Evolutionary conservation across 2,329 filamentous ascomycete genomes (phyloP), one percentile per base, ranked within the genome.

Genomic region (Fusarium protoensiforme): DNA sequence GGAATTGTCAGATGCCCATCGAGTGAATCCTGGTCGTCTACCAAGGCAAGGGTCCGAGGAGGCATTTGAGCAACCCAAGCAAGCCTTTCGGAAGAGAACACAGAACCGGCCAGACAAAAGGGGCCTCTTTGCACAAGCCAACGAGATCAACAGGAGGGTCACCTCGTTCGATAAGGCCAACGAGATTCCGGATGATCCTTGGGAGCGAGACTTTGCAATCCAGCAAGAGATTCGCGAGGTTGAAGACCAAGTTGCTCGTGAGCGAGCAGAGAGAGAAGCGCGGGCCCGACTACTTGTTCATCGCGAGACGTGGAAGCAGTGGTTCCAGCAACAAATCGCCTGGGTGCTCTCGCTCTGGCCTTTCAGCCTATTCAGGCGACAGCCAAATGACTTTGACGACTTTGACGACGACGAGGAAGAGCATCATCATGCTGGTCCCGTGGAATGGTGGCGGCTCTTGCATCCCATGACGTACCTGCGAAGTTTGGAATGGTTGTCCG

Each of bases 401-500:
- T n/a, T 48, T 7, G 46, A 75, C 10, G 65, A 76, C 29, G 67
- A 69, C 0, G 68, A 68, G 1, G 58, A 66, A 1, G 65, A 73
- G 4, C 62, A 54, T 10, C 48, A 69, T 18, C 22, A 69, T 16
- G 71, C 65, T 5, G 68, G 53, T 5, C 68, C 65, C 14, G 58
- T 64, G 22, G 65, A 77, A 36, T 79, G 78, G 73, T 74, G 75
- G 69, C 74, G 74, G 20, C 67, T 82, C 4, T 56, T 81, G 5
- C 77, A 81, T 31, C 82, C 81, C 0, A 71, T 76, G 64, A 81
- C 79, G 7, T 83, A 83, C 33, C 7, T 82, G 2, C 63, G 77
- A 20, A 69, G 73, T 5, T 14, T 79, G 18, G 67, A 65, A 18
- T 80, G 78, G 78, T 9, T 77, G 7, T 41, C 78, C 16, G 73